Base-by-base conservation (phyloP, 345 rosid species). In the Rhodamnia rubescens region DNA sequence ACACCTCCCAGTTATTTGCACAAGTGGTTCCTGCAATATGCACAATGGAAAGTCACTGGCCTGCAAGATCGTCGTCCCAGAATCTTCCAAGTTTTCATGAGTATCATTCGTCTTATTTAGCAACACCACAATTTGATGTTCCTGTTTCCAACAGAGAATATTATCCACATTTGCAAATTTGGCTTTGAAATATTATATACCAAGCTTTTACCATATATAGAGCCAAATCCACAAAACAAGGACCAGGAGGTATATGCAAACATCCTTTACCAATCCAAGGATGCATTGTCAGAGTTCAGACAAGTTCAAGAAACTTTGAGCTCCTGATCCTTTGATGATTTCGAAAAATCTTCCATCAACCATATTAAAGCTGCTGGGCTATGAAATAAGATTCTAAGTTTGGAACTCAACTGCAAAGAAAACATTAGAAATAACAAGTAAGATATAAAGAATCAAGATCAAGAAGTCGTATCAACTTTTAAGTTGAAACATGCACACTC, bases 401-500 rank as follows among this genome's bases (percentile, higher is more conserved):
- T 53, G 55, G 6, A 53, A 53, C 21, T 53, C 16, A 53, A 16
- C 22, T 16, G 55, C 55, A 53, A 53, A 54, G 24, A 54, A 54
- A 21, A 26, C 57, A 54, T 54, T 54, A 3, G 57, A 8, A 54
- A 54, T 54, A 54, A 8, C 26, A 21, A 7, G 57, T 54, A 54
- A 54, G 57, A 8, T 54, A 54, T 21, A 24, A 54, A 21, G 57
- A 54, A 54, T 7, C 57, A 54, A 54, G 57, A 7, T 54, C 57
- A 21, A 54, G 26, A 54, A 54, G 24, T 54, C 11, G 8, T 20
- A 21, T 54, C 57, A 20, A 54, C 74, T 27, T 61, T 29, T 61
- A 61, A 61, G 74, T 61, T 27, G 21, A 61, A 61, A 61, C 40
- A 61, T 27, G 74, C 92, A 85, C 90, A 95, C 96, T 56, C 56